phyloP scores from a whole-genome alignment of 352 stramenopile species.

The Plasmopara viticola region DNA sequence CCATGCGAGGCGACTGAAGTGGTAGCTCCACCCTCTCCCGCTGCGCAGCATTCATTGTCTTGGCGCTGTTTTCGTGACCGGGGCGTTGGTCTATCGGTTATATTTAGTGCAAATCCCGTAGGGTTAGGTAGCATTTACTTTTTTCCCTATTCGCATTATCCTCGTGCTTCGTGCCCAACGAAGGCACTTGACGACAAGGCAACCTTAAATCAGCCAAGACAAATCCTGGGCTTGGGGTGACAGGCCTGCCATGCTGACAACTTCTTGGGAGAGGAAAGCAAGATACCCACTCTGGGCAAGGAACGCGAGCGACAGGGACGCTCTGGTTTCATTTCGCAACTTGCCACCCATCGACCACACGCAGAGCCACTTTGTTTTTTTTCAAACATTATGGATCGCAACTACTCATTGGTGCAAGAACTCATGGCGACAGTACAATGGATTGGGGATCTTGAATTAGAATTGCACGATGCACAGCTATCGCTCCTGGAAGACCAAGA shows the following conservation, averaged over 20 bases:
- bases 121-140: too few relatives aligned
- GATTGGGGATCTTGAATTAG: slow-evolving; percentile 18
- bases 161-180: too few relatives aligned
- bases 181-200: slow-evolving; percentile 1
- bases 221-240: background rate
- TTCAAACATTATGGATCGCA: background rate
- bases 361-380: background rate
- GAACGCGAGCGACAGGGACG: background rate
- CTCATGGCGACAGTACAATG: slow-evolving; percentile 19
- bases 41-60: too few relatives aligned
- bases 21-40: too few relatives aligned
- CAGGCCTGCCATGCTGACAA: background rate
- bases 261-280: background rate
- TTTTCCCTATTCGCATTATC: too few relatives aligned
- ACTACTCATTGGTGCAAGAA: slow-evolving; percentile 18
- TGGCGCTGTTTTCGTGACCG: too few relatives aligned
- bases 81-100: too few relatives aligned
- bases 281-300: background rate
- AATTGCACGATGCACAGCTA: slow-evolving; percentile 21
- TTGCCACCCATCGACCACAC: background rate
- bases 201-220: background rate
- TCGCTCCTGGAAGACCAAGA: slow-evolving; percentile 28
- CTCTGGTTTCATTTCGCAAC: background rate
- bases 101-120: too few relatives aligned
- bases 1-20: too few relatives aligned